Percentiles rank a stretch among this genome's conserved stretches.
These are phyloP conservation scores for Saccharomycopsis sp. DNA, from an alignment of 805 yeast genomes.

Conservation along the genomic window DNA sequence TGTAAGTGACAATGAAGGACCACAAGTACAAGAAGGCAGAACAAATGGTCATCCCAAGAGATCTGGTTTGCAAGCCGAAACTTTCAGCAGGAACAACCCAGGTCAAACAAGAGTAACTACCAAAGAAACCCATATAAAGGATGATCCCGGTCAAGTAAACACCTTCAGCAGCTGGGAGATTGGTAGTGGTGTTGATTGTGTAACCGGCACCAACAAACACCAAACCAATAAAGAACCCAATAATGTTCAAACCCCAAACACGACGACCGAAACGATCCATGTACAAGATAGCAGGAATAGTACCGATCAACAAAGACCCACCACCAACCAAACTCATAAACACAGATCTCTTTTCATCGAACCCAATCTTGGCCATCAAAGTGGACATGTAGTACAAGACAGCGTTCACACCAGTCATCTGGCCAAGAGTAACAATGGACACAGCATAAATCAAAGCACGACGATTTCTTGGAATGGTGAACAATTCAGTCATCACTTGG, in stretches of 20 bases:
- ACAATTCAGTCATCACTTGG: slow-evolving; percentile 41
- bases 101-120: slow-evolving; percentile 56
- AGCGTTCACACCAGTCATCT: slow-evolving; percentile 61
- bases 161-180: slow-evolving; percentile 44
- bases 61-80: slow-evolving; percentile 48
- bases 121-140: slow-evolving; percentile 57
- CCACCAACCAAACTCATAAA: slow-evolving; percentile 67
- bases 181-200: slow-evolving; percentile 31
- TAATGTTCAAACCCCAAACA: slow-evolving; percentile 54
- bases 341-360: slow-evolving; percentile 40
- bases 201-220: slow-evolving; percentile 53
- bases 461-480: slow-evolving; percentile 48
- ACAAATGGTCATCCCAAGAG: slow-evolving; percentile 57
- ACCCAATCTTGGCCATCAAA: slow-evolving; percentile 47
- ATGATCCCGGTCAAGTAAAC: slow-evolving; percentile 54
- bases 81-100: slow-evolving; percentile 65
- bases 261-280: slow-evolving; percentile 52
- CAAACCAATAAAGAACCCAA: slow-evolving; percentile 57
- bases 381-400: slow-evolving; percentile 57
- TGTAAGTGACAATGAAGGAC: slow-evolving; percentile 56
- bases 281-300: slow-evolving; percentile 54
- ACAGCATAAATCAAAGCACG: slow-evolving; percentile 51
- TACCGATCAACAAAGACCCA: slow-evolving; percentile 51
- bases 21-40: slow-evolving; percentile 48
- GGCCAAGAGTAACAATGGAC: slow-evolving; percentile 52